Percentiles rank a stretch among this genome's conserved stretches.
Conservation (phyloP, 768 basidiomycete species). For the Rhizopogon vesiculosus region DNA sequence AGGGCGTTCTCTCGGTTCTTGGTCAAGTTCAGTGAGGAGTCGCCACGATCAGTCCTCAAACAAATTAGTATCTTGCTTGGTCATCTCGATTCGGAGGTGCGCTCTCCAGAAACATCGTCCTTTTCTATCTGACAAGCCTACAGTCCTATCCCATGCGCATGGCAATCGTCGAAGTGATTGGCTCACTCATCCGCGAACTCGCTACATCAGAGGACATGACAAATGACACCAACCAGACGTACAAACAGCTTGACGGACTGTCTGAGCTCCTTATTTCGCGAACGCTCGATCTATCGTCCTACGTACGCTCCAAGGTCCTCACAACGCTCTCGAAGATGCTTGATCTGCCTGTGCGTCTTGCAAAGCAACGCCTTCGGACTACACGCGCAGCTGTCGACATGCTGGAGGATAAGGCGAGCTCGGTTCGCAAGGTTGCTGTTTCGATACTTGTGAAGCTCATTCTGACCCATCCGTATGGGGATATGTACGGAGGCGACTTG, state of each 20-base stretch:
- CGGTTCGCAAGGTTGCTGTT: slow-evolving; percentile 82
- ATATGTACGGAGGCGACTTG: slow-evolving; percentile 79
- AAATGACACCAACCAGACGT: slow-evolving; percentile 29
- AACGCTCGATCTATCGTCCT: slow-evolving; percentile 83
- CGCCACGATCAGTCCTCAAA: slow-evolving; percentile 78
- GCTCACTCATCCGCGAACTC: slow-evolving; percentile 78
- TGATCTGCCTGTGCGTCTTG: slow-evolving; percentile 75
- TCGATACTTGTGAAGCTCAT: slow-evolving; percentile 71
- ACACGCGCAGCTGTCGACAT: slow-evolving; percentile 74
- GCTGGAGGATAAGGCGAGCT: slow-evolving; percentile 86
- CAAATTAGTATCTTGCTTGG: slow-evolving; percentile 81
- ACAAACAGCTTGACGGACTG: slow-evolving; percentile 75
- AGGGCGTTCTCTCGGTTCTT: slow-evolving; percentile 84
- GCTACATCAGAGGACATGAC: slow-evolving; percentile 47
- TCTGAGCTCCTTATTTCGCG: slow-evolving; percentile 85
- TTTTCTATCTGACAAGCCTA: not conserved
- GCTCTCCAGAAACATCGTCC: slow-evolving; percentile 5
- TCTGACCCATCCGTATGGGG: slow-evolving; percentile 83
- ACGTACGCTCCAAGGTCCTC: slow-evolving; percentile 89
- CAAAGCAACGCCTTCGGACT: slow-evolving; percentile 75
- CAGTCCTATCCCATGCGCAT: slow-evolving; percentile 97
- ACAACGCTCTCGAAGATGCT: slow-evolving; percentile 71
- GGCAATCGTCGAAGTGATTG: slow-evolving; percentile 89
- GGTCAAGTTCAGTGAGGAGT: slow-evolving; percentile 71
- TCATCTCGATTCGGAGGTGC: slow-evolving; percentile 90